phyloP scores from a whole-genome alignment of 169 alveolate species.

The Eimeria tenella region DNA sequence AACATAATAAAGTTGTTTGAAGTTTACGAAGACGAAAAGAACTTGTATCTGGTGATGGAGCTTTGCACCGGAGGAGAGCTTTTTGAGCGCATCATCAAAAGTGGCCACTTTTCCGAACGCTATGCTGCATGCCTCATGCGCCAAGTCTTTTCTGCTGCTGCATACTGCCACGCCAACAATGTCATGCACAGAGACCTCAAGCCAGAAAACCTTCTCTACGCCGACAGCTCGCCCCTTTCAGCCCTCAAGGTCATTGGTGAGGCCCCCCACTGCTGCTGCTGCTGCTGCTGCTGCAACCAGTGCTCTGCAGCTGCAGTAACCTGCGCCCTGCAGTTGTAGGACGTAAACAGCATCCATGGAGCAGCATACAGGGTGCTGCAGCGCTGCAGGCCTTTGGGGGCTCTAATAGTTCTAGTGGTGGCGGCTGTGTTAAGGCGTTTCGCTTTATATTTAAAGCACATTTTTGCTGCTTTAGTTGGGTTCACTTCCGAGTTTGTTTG shows the following conservation, averaged over 20 bases:
- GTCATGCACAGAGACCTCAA: slow-evolving; percentile 97
- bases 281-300: too few relatives aligned
- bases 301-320: too few relatives aligned
- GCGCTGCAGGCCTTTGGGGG: too few relatives aligned
- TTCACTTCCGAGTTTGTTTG: too few relatives aligned
- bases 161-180: slow-evolving; percentile 94
- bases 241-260: slow-evolving; percentile 93
- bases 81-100: slow-evolving; percentile 92
- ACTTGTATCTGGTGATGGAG: slow-evolving; percentile 92
- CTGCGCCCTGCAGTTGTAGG: too few relatives aligned
- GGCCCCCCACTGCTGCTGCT: too few relatives aligned
- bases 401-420: too few relatives aligned
- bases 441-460: too few relatives aligned
- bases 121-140: slow-evolving; percentile 94
- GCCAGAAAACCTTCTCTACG: slow-evolving; percentile 97
- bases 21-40: slow-evolving; percentile 91
- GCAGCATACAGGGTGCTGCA: too few relatives aligned
- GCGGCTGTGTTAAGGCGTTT: too few relatives aligned
- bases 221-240: slow-evolving; percentile 90
- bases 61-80: slow-evolving; percentile 96
- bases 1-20: slow-evolving; percentile 92
- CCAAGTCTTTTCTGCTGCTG: slow-evolving; percentile 95
- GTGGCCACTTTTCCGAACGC: slow-evolving; percentile 90
- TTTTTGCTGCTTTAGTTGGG: too few relatives aligned
- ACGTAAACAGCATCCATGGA: too few relatives aligned